These are phyloP conservation scores for Carallia pectinifolia DNA, from an alignment of 345 rosid genomes.

Conservation along the genomic window DNA sequence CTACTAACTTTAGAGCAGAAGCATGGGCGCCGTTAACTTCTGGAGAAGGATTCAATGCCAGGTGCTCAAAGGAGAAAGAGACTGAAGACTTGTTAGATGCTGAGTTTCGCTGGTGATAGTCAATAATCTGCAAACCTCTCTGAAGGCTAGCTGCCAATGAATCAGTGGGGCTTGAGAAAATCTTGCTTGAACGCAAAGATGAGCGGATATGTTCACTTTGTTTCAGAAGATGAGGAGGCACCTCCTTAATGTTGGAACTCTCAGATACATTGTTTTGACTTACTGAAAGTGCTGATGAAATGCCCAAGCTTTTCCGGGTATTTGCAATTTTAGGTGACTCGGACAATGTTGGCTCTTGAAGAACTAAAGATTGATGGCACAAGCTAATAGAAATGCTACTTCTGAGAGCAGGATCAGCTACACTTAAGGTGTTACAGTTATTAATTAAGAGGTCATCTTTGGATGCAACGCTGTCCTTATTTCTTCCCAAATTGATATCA, in stretches of 20 bases:
- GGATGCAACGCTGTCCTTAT: constrained; percentile 26
- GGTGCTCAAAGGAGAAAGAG: constrained; percentile 74
- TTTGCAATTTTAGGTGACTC: constrained; percentile 89
- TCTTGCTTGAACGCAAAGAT: constrained; percentile 73
- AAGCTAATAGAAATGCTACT: constrained; percentile 57
- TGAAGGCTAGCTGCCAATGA: constrained; percentile 92
- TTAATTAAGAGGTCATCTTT: constrained; percentile 24
- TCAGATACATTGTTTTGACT: constrained; percentile 47
- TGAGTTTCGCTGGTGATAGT: constrained; percentile 54
- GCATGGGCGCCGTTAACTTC: constrained; percentile 49
- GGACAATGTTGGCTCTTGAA: constrained; percentile 74
- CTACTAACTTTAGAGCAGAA: constrained; percentile 43
- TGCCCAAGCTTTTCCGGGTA: constrained; percentile 59
- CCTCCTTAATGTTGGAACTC: constrained; percentile 37
- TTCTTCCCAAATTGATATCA: constrained; percentile 38
- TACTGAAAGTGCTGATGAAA: constrained; percentile 49
- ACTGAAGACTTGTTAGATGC: constrained; percentile 59
- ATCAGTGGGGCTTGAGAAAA: constrained; percentile 65
- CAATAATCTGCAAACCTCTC: constrained; percentile 87
- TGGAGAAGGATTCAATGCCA: constrained; percentile 57
- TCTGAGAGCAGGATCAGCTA: constrained; percentile 37
- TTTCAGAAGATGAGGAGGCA: constrained; percentile 32
- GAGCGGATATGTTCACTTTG: constrained; percentile 60
- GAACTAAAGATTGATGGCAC: constrained; percentile 49
- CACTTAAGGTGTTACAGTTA: constrained; percentile 23